Evolutionary conservation across 2,329 filamentous ascomycete species (phyloP), one percentile per base, ranked within the genome.

Genomic region (Trichophyton simii): DNA sequence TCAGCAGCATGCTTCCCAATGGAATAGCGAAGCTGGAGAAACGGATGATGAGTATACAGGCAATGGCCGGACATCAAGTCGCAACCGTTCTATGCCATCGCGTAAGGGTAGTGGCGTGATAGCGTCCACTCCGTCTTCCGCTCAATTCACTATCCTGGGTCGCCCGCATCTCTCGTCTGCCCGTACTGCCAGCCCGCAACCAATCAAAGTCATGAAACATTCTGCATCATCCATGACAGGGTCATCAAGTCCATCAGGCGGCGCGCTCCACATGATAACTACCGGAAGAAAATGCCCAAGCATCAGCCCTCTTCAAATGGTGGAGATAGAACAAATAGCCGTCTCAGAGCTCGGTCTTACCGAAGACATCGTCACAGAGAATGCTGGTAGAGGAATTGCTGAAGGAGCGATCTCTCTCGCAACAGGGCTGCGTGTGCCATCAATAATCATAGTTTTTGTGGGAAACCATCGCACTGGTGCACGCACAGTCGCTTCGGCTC

Each of bases 381-480:
- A 92, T 70, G 88, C 91, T 1, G 92, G 89, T 18, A 84, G 92
- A 28, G 89, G 90, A 50, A 89, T 97, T 64, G 91, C 91, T 3
- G 87, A 96, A 74, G 74, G 73, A 22, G 87, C 91, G 31, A 86
- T 89, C 0, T 79, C 95, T 60, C 81, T 79, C 58, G 83, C 89
- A 9, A 77, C 95, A 54, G 79, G 79, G 58, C 75, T 77, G 57
- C 75, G 78, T 42, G 74, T 78, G 15, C 75, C 79, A 34, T 80
- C 82, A 0, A 81, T 83, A 5, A 78, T 87, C 58, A 84, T 95
- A 22, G 83, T 97, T 5, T 80, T 97, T n/a, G 91, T 89, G 0
- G 92, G 94, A n/a, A 97, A 96, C 72, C 92, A 96, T 73, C 90
- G 90, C 66, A 91, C 87, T 0, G 91, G 92, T 44, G 86, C 89